Conservation (phyloP, 1,284 basidiomycete genomes). For the Meira miltonrushii region DNA sequence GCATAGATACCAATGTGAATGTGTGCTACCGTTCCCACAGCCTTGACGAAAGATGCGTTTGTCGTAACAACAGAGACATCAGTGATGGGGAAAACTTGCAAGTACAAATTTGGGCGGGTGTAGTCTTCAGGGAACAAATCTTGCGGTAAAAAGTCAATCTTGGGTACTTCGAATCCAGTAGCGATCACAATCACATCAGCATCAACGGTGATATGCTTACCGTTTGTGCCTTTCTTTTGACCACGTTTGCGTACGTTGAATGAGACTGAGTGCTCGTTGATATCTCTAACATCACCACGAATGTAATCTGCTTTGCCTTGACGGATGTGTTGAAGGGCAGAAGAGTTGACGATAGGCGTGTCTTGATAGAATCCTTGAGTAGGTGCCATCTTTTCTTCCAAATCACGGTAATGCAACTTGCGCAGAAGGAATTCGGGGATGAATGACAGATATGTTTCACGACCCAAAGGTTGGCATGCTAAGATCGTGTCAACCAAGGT, state of each 20-base stretch:
- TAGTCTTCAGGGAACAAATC: slow-evolving; percentile 64
- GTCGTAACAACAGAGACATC: slow-evolving; percentile 58
- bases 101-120: slow-evolving; percentile 59
- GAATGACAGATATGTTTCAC: slow-evolving; percentile 43
- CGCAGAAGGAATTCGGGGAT: slow-evolving; percentile 60
- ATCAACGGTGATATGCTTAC: slow-evolving; percentile 53
- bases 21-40: slow-evolving; percentile 40
- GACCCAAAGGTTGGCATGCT: slow-evolving; percentile 61
- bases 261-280: slow-evolving; percentile 57
- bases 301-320: slow-evolving; percentile 59
- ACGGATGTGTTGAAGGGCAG: slow-evolving; percentile 59
- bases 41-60: slow-evolving; percentile 60
- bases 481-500: slow-evolving; percentile 60
- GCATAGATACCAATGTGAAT: slow-evolving; percentile 56
- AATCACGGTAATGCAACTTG: slow-evolving; percentile 60
- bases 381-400: slow-evolving; percentile 54
- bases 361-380: slow-evolving; percentile 41
- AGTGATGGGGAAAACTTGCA: slow-evolving; percentile 63
- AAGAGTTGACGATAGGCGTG: slow-evolving; percentile 60
- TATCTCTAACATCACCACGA: slow-evolving; percentile 59
- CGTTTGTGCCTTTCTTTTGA: slow-evolving; percentile 49
- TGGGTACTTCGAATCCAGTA: slow-evolving; percentile 62
- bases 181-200: slow-evolving; percentile 64
- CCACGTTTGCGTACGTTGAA: slow-evolving; percentile 51
- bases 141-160: slow-evolving; percentile 60